phyloP scores from a whole-genome alignment of 1,284 basidiomycete genomes.

The Puccinia hordei region DNA sequence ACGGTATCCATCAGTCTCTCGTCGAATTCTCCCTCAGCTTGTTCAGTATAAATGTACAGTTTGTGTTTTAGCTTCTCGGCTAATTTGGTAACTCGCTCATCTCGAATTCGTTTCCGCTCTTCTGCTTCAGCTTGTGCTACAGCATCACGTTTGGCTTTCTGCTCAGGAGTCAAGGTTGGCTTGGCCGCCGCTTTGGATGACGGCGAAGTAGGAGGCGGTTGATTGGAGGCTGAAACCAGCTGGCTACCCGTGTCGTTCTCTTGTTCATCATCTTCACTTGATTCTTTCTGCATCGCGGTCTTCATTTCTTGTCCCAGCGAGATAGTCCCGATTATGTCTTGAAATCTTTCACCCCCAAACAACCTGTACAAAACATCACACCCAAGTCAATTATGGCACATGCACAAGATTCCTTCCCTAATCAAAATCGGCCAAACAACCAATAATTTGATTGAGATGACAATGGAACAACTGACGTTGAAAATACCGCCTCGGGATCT shows the following conservation, averaged over 20 bases:
- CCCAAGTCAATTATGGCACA: neutral
- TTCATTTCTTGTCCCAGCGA: slow-evolving; percentile 83
- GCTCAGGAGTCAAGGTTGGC: slow-evolving; percentile 34
- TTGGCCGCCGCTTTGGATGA: slow-evolving; percentile 15
- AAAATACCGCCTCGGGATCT: slow-evolving; percentile 84
- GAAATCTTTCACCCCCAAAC: slow-evolving; percentile 68
- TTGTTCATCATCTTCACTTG: slow-evolving; percentile 70
- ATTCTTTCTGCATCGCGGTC: slow-evolving; percentile 88
- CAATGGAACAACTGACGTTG: slow-evolving; percentile 45
- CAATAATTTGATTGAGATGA: neutral
- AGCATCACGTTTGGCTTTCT: slow-evolving; percentile 58
- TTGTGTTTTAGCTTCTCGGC: slow-evolving; percentile 58
- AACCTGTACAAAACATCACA: slow-evolving; percentile 64
- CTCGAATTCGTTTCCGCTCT: slow-evolving; percentile 57
- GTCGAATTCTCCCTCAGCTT: slow-evolving; percentile 43
- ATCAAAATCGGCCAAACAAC: neutral
- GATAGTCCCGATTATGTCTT: slow-evolving; percentile 63
- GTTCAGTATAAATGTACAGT: slow-evolving; percentile 57
- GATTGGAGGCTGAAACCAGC: slow-evolving; percentile 34
- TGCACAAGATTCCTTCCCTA: neutral
- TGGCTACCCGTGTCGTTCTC: slow-evolving; percentile 52
- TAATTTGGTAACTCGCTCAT: slow-evolving; percentile 57
- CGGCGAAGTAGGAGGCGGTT: neutral
- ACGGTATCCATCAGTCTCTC: slow-evolving; percentile 52
- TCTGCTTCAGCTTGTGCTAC: slow-evolving; percentile 55